Evolutionary conservation across 805 yeast species (phyloP).

Genomic region (Hanseniaspora opuntiae): DNA sequence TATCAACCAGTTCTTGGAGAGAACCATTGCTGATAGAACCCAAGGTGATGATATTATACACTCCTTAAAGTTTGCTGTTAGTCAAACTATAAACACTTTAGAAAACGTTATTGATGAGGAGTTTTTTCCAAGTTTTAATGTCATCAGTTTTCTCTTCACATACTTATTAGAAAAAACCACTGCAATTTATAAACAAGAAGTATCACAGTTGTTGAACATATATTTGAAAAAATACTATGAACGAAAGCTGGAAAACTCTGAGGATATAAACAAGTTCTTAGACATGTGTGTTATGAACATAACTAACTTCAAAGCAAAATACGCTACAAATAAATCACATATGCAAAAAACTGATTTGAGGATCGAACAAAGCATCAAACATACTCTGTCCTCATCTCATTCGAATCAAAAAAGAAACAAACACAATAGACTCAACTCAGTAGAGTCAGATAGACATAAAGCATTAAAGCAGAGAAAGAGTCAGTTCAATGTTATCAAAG

Average conservation of each 20-base stretch:
- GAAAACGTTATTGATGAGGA: not conserved
- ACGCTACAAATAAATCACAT: not conserved
- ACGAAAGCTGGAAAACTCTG: not conserved
- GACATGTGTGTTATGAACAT: not conserved
- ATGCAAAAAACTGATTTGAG: not conserved
- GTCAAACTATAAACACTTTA: not conserved
- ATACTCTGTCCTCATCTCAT: not conserved
- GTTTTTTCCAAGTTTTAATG: conserved; percentile 3
- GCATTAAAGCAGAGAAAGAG: not conserved
- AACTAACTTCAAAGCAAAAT: not conserved
- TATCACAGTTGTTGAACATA: not conserved
- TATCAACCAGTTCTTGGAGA: not conserved
- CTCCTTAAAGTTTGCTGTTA: conserved; percentile 2
- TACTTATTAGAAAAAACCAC: not conserved
- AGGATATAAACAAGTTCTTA: conserved; percentile 3
- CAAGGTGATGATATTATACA: conserved; percentile 10
- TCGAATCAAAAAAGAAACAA: not conserved
- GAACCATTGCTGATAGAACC: not conserved
- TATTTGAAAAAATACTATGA: not conserved
- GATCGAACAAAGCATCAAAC: not conserved
- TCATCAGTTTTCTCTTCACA: conserved; percentile 1
- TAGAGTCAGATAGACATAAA: not conserved
- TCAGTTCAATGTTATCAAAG: not conserved
- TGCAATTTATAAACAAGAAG: not conserved
- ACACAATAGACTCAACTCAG: not conserved